A percentile compares a stretch with the other conserved stretches of the same genome.
phyloP scores from a whole-genome alignment of 805 yeast genomes.

The Saccharomyces paradoxus region DNA sequence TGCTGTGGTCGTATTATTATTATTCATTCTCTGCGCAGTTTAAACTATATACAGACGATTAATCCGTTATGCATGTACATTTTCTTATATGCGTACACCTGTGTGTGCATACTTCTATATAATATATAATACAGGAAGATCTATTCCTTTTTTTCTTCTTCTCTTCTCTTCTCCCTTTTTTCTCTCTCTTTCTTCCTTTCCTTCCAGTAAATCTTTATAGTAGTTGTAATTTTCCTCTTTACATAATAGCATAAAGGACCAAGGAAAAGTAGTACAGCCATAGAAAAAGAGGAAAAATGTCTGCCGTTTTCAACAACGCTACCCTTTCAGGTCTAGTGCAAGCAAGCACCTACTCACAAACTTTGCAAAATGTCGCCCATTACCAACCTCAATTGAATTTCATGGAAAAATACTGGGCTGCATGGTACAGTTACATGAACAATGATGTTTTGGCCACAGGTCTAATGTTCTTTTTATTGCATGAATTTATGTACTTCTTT shows the following conservation, averaged over 20 bases:
- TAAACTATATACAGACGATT: not conserved
- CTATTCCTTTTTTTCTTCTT: not conserved
- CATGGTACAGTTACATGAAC: slow-evolving; percentile 75
- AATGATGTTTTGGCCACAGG: slow-evolving; percentile 94
- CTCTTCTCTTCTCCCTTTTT: not conserved
- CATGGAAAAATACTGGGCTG: slow-evolving; percentile 76
- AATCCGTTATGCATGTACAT: not conserved
- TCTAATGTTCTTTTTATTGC: slow-evolving; percentile 67
- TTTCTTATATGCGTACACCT: not conserved
- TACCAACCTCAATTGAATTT: slow-evolving; percentile 40
- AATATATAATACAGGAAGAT: not conserved
- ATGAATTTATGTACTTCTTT: slow-evolving; percentile 85
- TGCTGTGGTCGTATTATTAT: slow-evolving; percentile 1
- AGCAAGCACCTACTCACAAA: slow-evolving; percentile 27
- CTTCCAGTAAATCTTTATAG: not conserved
- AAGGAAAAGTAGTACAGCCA: not conserved
- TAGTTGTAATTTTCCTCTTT: not conserved
- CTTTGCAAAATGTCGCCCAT: slow-evolving; percentile 31
- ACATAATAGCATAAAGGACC: not conserved
- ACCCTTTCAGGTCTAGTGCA: slow-evolving; percentile 24
- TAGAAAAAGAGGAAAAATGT: slow-evolving; percentile 12
- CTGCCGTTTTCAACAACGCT: slow-evolving; percentile 30
- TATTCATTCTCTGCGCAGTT: slow-evolving; percentile 1
- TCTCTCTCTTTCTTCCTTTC: not conserved
- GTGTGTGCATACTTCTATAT: not conserved